Percentiles rank a stretch among this genome's conserved stretches.
Evolutionary conservation across 805 yeast genomes (phyloP).

Genomic region (Cephaloascus albidus): DNA sequence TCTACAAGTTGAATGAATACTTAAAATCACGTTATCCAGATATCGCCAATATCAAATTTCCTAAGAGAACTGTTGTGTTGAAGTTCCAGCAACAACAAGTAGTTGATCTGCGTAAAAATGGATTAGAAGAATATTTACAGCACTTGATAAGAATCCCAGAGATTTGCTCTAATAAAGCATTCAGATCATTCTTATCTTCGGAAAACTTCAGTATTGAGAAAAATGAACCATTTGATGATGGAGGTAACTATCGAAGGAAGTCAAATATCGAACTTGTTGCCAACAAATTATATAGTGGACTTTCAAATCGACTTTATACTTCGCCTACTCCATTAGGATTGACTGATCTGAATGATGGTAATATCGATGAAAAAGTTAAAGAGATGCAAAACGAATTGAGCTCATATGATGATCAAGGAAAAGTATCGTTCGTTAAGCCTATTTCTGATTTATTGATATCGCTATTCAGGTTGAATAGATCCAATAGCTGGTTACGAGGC

Average conservation of each 20-base stretch:
- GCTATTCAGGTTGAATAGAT: slow-evolving; percentile 54
- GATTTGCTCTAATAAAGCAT: slow-evolving; percentile 65
- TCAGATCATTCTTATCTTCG: slow-evolving; percentile 73
- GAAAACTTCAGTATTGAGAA: slow-evolving; percentile 38
- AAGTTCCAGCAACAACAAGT: slow-evolving; percentile 59
- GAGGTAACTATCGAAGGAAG: slow-evolving; percentile 1
- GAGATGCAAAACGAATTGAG: slow-evolving; percentile 50
- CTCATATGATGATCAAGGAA: slow-evolving; percentile 34
- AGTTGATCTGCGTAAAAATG: slow-evolving; percentile 52
- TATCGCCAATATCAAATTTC: slow-evolving; percentile 40
- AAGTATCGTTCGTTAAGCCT: slow-evolving; percentile 62
- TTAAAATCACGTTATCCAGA: slow-evolving; percentile 42
- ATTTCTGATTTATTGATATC: slow-evolving; percentile 69
- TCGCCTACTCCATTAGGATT: neutral
- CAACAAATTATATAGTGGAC: slow-evolving; percentile 20
- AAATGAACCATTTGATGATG: slow-evolving; percentile 17
- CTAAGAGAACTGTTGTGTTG: slow-evolving; percentile 58
- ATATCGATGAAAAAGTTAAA: slow-evolving; percentile 17
- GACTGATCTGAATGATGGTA: neutral
- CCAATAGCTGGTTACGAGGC: slow-evolving; percentile 77
- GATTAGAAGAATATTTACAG: slow-evolving; percentile 55
- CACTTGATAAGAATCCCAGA: slow-evolving; percentile 49
- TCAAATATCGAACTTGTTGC: slow-evolving; percentile 19
- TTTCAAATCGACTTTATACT: slow-evolving; percentile 1
- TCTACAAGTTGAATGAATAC: slow-evolving; percentile 60